These are phyloP conservation scores for Penicillium hordei DNA, from an alignment of 2,329 filamentous ascomycete species.

Conservation along the genomic window DNA sequence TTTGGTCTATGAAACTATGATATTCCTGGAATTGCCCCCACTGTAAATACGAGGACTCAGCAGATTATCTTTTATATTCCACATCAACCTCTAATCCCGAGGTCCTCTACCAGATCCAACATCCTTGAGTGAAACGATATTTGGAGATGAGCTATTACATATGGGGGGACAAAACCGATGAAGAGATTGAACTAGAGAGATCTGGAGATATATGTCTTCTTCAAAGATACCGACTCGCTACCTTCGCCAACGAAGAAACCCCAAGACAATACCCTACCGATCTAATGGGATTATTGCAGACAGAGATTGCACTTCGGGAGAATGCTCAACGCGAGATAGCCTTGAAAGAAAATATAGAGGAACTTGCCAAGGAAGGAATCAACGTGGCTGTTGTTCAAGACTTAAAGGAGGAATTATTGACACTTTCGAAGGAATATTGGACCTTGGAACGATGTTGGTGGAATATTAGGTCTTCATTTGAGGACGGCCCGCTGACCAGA, in stretches of 20 bases:
- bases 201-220: slow-evolving; percentile 2
- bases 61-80: neutral
- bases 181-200: neutral
- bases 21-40: neutral
- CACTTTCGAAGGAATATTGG: neutral
- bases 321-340: slow-evolving; percentile 2
- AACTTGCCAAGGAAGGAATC: neutral
- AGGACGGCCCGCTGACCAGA: neutral
- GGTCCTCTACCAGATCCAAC: neutral
- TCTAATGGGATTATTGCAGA: too few species aligned
- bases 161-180: neutral
- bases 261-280: too few species aligned
- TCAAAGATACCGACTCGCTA: slow-evolving; percentile 1
- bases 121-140: slow-evolving; percentile 1
- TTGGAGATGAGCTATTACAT: neutral
- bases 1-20: neutral
- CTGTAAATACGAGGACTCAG: neutral
- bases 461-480: neutral
- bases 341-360: neutral
- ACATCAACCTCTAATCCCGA: neutral
- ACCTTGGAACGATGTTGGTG: neutral
- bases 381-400: neutral
- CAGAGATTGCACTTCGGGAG: neutral
- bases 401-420: neutral
- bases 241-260: neutral